Evolutionary conservation across 495 filamentous ascomycete genomes (phyloP).

Genomic region (Clavariopsis aquatica): DNA sequence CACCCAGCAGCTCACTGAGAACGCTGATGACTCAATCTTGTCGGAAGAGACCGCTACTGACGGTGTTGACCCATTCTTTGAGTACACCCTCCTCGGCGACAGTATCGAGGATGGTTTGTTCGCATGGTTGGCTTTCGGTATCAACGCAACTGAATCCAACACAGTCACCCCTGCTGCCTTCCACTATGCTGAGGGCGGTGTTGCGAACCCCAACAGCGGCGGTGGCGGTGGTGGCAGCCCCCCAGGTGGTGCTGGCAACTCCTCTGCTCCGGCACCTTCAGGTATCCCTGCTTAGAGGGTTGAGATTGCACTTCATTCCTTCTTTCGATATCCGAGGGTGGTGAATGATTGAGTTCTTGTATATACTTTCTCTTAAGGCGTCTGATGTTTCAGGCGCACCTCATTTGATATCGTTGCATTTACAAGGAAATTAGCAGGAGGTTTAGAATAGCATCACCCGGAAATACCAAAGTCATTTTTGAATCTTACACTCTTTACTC

Average conservation of each 20-base stretch:
- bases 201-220: conserved; percentile 22
- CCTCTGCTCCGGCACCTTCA: not conserved
- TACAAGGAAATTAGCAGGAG: no score
- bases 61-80: conserved; percentile 57
- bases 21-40: conserved; percentile 56
- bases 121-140: conserved; percentile 59
- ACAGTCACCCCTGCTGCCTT: conserved; percentile 19
- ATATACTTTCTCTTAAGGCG: no score
- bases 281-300: not conserved
- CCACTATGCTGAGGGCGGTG: conserved; percentile 16
- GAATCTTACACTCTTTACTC: no score
- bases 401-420: no score
- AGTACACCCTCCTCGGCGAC: conserved; percentile 59
- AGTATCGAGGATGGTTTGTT: conserved; percentile 53
- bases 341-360: no score
- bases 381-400: no score
- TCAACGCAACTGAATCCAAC: conserved; percentile 45
- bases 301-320: no score
- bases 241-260: conserved; percentile 1
- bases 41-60: conserved; percentile 45
- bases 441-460: no score
- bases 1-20: conserved; percentile 55
- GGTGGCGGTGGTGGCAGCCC: conserved; percentile 14
- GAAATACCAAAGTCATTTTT: no score
- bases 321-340: no score